Conservation (phyloP, 768 basidiomycete genomes). For the Calocera cornea region DNA sequence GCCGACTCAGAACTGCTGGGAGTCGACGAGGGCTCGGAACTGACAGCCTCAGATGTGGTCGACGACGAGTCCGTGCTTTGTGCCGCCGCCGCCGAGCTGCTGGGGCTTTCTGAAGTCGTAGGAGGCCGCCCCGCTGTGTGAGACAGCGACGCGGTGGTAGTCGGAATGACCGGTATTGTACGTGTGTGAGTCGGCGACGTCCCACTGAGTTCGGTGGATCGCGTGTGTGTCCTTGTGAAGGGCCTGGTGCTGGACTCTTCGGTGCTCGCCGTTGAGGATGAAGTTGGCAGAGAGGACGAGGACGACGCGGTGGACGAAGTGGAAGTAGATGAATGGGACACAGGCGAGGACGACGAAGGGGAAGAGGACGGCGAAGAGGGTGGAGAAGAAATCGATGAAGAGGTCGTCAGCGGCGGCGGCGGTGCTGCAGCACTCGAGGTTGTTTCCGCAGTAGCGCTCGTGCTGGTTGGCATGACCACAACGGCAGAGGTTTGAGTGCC, state of each 20-base stretch:
- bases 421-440: too few relatives aligned
- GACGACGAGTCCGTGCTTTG: too few relatives aligned
- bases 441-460: background rate
- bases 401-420: background rate
- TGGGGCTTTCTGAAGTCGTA: background rate
- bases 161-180: background rate
- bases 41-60: too few relatives aligned
- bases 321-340: background rate
- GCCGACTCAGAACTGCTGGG: too few relatives aligned
- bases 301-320: background rate
- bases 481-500: background rate
- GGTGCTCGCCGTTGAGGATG: background rate
- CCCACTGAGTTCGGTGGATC: too few relatives aligned
- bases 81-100: background rate
- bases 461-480: background rate
- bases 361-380: background rate
- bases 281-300: background rate
- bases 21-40: background rate
- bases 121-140: background rate
- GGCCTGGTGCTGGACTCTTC: too few relatives aligned
- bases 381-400: background rate
- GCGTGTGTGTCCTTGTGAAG: too few relatives aligned
- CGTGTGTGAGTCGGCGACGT: background rate
- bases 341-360: background rate
- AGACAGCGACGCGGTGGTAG: background rate